These are phyloP conservation scores for Fusarium sp. DNA, from an alignment of 2,329 filamentous ascomycete genomes.

Conservation along the genomic window DNA sequence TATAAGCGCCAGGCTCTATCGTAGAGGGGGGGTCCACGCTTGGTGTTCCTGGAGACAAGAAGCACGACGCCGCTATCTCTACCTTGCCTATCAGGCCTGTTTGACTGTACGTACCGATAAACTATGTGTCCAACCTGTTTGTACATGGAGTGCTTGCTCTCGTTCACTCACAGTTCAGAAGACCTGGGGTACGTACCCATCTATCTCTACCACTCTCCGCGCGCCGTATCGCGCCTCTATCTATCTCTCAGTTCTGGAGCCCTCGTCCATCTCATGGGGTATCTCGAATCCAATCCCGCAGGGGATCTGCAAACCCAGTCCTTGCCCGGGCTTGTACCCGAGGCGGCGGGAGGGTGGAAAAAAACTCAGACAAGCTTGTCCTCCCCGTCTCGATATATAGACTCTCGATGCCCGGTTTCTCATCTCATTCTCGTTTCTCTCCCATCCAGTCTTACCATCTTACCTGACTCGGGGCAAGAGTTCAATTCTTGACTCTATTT, in stretches of 20 bases:
- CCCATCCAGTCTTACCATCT: not conserved
- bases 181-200: not conserved
- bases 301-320: slow-evolving; percentile 12
- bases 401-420: not conserved
- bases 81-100: slow-evolving; percentile 22
- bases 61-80: slow-evolving; percentile 37
- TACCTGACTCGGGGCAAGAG: not conserved
- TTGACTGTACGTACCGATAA: slow-evolving; percentile 42
- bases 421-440: not conserved
- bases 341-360: not conserved
- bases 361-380: not conserved
- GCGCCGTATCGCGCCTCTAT: slow-evolving; percentile 28
- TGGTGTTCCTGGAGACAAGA: slow-evolving; percentile 33
- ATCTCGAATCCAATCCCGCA: not conserved
- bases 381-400: slow-evolving; percentile 26
- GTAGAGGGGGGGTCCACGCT: slow-evolving; percentile 5
- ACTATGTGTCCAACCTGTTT: slow-evolving; percentile 45
- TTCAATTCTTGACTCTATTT: not conserved
- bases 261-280: slow-evolving; percentile 17
- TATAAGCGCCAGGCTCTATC: slow-evolving; percentile 12
- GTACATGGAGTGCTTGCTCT: slow-evolving; percentile 5
- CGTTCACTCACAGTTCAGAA: not conserved
- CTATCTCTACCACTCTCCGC: not conserved
- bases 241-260: not conserved
- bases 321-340: not conserved